Evolutionary conservation across 1,139 yeast genomes (phyloP).

Genomic region (Yamadazyma kanchanaburiensis): DNA sequence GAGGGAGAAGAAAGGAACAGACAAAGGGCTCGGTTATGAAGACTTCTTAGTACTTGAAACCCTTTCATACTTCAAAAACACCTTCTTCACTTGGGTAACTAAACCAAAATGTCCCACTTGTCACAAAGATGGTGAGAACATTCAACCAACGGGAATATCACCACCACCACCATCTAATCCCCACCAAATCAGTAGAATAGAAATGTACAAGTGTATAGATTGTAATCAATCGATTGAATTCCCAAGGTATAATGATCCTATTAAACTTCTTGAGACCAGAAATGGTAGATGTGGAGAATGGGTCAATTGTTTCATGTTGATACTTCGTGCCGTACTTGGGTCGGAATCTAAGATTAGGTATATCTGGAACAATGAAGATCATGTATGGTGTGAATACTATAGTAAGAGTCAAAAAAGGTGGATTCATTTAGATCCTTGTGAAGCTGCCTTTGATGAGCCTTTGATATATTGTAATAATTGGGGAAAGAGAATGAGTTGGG

Average conservation of each 20-base stretch:
- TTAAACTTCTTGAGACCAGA: conserved; percentile 55
- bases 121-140: conserved; percentile 19
- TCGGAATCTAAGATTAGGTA: conserved; percentile 60
- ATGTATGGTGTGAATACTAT: conserved; percentile 93
- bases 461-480: conserved; percentile 74
- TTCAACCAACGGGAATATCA: conserved; percentile 13
- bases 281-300: conserved; percentile 94
- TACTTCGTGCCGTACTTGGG: conserved; percentile 57
- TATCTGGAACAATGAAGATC: conserved; percentile 89
- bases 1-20: conserved; percentile 6
- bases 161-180: conserved; percentile 22
- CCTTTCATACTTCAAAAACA: conserved; percentile 72
- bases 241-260: conserved; percentile 73
- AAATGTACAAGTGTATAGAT: conserved; percentile 55
- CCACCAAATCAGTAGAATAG: conserved; percentile 40
- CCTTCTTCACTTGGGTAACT: conserved; percentile 82
- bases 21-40: conserved; percentile 33
- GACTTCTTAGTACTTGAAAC: conserved; percentile 70
- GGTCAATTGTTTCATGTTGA: conserved; percentile 78
- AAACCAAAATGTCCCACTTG: conserved; percentile 63
- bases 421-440: conserved; percentile 91
- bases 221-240: conserved; percentile 55
- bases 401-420: conserved; percentile 60
- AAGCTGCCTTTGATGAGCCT: conserved; percentile 81
- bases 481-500: conserved; percentile 93